Percentiles rank a stretch among this genome's conserved stretches.
Evolutionary conservation across 306 rosid genomes (phyloP).

Genomic region (Lotus japonicus): DNA sequence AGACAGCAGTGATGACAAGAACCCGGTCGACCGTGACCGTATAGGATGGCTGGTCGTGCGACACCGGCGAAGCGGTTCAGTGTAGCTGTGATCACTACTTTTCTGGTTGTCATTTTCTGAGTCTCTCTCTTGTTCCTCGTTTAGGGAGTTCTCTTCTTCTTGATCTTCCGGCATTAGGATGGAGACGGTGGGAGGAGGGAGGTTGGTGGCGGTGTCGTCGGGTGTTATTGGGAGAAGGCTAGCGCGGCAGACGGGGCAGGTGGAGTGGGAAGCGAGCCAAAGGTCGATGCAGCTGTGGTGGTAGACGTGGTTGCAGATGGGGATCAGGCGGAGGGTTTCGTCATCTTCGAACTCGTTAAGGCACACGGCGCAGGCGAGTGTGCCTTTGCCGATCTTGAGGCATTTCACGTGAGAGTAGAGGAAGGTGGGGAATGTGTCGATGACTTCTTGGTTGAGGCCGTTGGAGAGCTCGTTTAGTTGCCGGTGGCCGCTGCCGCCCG

Average conservation of each 20-base stretch:
- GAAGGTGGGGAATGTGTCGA: slow-evolving; percentile 61
- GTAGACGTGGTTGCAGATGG: slow-evolving; percentile 70
- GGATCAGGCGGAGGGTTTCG: slow-evolving; percentile 56
- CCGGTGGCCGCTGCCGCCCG: not conserved
- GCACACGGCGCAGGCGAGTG: slow-evolving; percentile 78
- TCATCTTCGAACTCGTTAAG: slow-evolving; percentile 60
- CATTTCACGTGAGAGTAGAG: slow-evolving; percentile 62
- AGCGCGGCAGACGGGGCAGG: slow-evolving; percentile 87
- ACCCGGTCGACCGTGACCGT: slow-evolving; percentile 36
- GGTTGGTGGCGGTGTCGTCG: slow-evolving; percentile 16
- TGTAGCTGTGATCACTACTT: not conserved
- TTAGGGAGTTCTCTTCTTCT: not conserved
- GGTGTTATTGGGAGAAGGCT: slow-evolving; percentile 43
- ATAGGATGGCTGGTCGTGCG: slow-evolving; percentile 16
- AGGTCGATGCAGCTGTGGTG: slow-evolving; percentile 60
- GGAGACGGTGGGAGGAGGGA: not conserved
- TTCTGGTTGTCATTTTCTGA: not conserved
- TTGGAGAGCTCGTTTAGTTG: slow-evolving; percentile 8
- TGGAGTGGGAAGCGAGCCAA: slow-evolving; percentile 62
- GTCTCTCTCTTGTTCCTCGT: not conserved
- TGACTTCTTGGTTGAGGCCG: slow-evolving; percentile 48
- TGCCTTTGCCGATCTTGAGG: slow-evolving; percentile 46
- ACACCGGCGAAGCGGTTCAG: slow-evolving; percentile 10
- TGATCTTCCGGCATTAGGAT: slow-evolving; percentile 7
- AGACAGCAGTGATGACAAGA: slow-evolving; percentile 19